Evolutionary conservation across 192 early-diverging fungal genomes (phyloP).

Genomic region (Coemansia sp.): DNA sequence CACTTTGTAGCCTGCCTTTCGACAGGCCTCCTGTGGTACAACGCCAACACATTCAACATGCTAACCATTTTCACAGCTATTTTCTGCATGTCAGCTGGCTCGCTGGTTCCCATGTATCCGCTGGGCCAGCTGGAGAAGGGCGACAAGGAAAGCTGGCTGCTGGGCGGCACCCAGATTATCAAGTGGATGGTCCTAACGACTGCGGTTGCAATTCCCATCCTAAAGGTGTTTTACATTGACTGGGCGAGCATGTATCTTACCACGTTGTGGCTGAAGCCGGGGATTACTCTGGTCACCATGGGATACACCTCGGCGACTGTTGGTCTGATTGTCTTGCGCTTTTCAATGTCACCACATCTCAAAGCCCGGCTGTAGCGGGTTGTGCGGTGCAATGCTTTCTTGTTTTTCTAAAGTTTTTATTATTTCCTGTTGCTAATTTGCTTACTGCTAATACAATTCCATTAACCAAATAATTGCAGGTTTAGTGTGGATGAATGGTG

Average conservation of each 20-base stretch:
- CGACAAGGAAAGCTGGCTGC: constrained; percentile 47
- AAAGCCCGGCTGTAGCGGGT: constrained; percentile 25
- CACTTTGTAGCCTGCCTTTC: constrained; percentile 26
- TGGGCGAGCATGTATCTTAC: constrained; percentile 39
- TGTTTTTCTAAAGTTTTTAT: too few species aligned
- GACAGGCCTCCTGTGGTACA: constrained; percentile 26
- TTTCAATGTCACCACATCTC: constrained; percentile 43
- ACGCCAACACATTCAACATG: constrained; percentile 31
- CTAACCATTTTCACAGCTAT: constrained; percentile 35
- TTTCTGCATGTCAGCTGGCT: constrained; percentile 46
- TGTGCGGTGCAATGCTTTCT: too few species aligned
- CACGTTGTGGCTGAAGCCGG: constrained; percentile 38
- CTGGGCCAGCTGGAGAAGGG: constrained; percentile 39
- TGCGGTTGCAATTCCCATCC: constrained; percentile 42
- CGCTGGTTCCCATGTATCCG: constrained; percentile 51
- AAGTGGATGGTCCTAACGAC: constrained; percentile 49
- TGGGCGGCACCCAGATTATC: constrained; percentile 42
- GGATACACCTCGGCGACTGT: constrained; percentile 38
- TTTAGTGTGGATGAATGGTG: too few species aligned
- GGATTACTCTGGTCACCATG: constrained; percentile 20
- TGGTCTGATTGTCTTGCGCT: constrained; percentile 36
- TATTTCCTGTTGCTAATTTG: too few species aligned
- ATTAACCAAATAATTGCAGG: too few species aligned
- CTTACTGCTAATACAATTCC: too few species aligned
- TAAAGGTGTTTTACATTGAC: constrained; percentile 51